Conservation (phyloP, 768 basidiomycete genomes). For the Mycena belliarum region DNA sequence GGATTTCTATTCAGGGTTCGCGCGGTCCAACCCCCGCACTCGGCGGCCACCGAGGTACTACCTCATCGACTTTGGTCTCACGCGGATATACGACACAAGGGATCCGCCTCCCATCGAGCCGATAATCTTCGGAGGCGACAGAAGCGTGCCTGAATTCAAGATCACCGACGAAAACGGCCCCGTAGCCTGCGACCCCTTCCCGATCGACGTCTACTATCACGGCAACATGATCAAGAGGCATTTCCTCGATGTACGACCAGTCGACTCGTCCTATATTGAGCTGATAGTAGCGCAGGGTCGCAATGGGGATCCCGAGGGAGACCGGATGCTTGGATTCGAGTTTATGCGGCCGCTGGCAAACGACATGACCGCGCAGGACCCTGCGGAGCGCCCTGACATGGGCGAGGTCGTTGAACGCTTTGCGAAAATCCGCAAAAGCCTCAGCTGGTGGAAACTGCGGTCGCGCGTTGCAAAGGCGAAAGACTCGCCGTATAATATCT, state of each 20-base stretch:
- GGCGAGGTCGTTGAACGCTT: neutral
- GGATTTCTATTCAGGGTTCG: neutral
- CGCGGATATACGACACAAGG: slow-evolving; percentile 26
- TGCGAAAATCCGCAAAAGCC: neutral
- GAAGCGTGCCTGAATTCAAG: slow-evolving; percentile 2
- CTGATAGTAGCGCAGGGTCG: neutral
- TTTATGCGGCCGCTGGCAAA: neutral
- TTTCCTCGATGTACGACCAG: neutral
- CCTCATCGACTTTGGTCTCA: slow-evolving; percentile 39
- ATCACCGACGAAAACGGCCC: slow-evolving; percentile 12
- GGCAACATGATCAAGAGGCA: neutral
- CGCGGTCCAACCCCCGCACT: slow-evolving; percentile 21
- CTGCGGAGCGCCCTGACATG: neutral
- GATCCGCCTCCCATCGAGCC: slow-evolving; percentile 27
- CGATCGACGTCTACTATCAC: slow-evolving; percentile 41
- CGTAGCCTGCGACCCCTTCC: slow-evolving; percentile 41
- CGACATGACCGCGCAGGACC: neutral
- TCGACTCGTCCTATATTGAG: neutral
- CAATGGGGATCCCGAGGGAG: neutral
- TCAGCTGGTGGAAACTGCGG: neutral
- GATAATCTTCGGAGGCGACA: slow-evolving; percentile 41
- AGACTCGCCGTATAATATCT: neutral
- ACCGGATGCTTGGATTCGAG: neutral
- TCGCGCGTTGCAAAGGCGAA: neutral
- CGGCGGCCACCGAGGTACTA: slow-evolving; percentile 33